Evolutionary conservation across 2,329 filamentous ascomycete genomes (phyloP).

Genomic region (Colletotrichum tropicale): DNA sequence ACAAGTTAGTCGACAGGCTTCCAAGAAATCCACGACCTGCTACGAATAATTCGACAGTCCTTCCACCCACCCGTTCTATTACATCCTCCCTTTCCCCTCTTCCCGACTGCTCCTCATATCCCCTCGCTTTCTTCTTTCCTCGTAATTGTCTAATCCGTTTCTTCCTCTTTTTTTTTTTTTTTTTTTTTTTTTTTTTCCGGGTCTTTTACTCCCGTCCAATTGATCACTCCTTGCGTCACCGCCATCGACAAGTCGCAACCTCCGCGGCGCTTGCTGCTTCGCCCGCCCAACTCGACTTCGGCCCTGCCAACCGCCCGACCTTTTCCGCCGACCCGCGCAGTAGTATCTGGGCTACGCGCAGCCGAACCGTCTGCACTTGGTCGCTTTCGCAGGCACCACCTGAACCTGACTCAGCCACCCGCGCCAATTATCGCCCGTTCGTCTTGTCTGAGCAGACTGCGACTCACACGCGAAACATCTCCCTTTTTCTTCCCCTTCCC

Average conservation of each 20-base stretch:
- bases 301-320: conserved; percentile 6
- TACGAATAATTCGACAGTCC: neutral
- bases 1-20: neutral
- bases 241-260: neutral
- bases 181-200: neutral
- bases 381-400: conserved; percentile 1
- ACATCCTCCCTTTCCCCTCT: neutral
- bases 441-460: conserved; percentile 3
- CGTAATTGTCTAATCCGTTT: conserved; percentile 29
- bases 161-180: neutral
- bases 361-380: conserved; percentile 3
- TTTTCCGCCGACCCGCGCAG: conserved; percentile 13
- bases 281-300: neutral
- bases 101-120: neutral
- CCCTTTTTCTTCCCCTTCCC: neutral
- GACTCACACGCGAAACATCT: neutral
- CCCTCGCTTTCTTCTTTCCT: conserved; percentile 26
- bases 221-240: neutral
- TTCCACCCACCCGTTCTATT: neutral
- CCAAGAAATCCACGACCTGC: neutral
- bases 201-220: conserved; percentile 1
- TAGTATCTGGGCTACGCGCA: neutral
- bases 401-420: conserved; percentile 21
- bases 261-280: neutral
- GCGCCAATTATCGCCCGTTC: conserved; percentile 11